These are phyloP conservation scores for Saccharomycopsis sp. DNA, from an alignment of 805 yeast genomes.

Conservation along the genomic window DNA sequence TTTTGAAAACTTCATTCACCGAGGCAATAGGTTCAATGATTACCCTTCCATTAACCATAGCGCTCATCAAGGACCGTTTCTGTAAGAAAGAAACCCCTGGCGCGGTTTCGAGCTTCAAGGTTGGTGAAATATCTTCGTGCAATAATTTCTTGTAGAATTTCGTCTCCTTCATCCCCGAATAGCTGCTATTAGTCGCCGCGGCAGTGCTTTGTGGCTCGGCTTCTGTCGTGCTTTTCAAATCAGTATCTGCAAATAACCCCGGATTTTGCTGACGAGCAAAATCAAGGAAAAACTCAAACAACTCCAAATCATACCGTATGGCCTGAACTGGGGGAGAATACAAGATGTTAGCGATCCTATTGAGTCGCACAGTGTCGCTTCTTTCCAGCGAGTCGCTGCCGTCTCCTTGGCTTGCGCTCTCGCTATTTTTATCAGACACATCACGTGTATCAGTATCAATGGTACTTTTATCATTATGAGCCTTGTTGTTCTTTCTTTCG, in stretches of 20 bases:
- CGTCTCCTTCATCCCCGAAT: conserved; percentile 31
- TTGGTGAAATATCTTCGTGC: conserved; percentile 75
- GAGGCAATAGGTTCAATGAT: conserved; percentile 83
- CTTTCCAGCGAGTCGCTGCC: conserved; percentile 19
- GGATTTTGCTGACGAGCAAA: conserved; percentile 30
- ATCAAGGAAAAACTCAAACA: conserved; percentile 34
- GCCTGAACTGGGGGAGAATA: conserved; percentile 37
- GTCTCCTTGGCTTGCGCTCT: conserved; percentile 9
- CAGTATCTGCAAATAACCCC: neutral
- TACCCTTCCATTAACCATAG: conserved; percentile 74
- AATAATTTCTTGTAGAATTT: conserved; percentile 59
- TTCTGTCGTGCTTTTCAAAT: neutral
- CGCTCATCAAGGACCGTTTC: conserved; percentile 53
- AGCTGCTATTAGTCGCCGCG: neutral
- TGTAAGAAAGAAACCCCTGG: conserved; percentile 59
- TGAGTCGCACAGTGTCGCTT: neutral
- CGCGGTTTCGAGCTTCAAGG: conserved; percentile 55
- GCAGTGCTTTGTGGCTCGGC: neutral
- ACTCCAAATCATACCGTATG: conserved; percentile 36
- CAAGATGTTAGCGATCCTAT: conserved; percentile 21
- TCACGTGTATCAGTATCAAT: conserved; percentile 23
- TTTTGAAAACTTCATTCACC: conserved; percentile 53
- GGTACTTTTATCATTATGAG: neutral
- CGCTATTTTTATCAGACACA: conserved; percentile 10
- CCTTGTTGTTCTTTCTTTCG: conserved; percentile 18